A percentile compares a stretch with the other conserved stretches of the same genome.
Evolutionary conservation across 2,329 filamentous ascomycete species (phyloP).

Genomic region (Trichoderma atrobrunneum): DNA sequence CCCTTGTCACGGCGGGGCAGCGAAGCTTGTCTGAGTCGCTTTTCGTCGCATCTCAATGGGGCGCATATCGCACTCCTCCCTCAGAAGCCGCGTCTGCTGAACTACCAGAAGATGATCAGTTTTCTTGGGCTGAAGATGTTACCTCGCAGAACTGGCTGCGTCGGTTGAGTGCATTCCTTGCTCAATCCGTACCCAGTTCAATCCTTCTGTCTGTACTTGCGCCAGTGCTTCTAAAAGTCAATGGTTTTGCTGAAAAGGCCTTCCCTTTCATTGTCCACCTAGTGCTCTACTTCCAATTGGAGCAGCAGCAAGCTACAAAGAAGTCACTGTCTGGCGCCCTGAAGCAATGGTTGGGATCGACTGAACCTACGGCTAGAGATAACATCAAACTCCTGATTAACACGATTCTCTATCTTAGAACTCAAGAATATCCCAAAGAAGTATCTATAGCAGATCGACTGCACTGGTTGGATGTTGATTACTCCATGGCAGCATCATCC

Average conservation of each 20-base stretch:
- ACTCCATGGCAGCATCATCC: constrained; percentile 64
- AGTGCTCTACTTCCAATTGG: constrained; percentile 66
- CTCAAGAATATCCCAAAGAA: constrained; percentile 72
- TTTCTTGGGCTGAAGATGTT: constrained; percentile 39
- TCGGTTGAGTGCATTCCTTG: constrained; percentile 60
- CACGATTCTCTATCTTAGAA: constrained; percentile 82
- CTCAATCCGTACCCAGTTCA: constrained; percentile 57
- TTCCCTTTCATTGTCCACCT: constrained; percentile 86
- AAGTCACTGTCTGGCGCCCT: constrained; percentile 63
- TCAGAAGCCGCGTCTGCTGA: constrained; percentile 42
- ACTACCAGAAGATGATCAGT: constrained; percentile 22
- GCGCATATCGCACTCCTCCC: constrained; percentile 51
- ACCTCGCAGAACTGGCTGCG: constrained; percentile 57
- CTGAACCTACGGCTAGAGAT: constrained; percentile 44
- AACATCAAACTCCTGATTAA: constrained; percentile 74
- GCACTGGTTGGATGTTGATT: constrained; percentile 84
- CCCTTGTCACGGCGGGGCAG: constrained; percentile 50
- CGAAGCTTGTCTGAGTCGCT: constrained; percentile 52
- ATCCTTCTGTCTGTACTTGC: constrained; percentile 67
- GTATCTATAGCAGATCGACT: constrained; percentile 73
- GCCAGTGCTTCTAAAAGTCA: constrained; percentile 62
- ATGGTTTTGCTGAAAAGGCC: constrained; percentile 67
- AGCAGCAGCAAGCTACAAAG: constrained; percentile 58
- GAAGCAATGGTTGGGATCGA: constrained; percentile 57
- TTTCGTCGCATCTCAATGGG: constrained; percentile 56